A percentile compares a stretch with the other conserved stretches of the same genome.
Conservation (phyloP, 2,329 filamentous ascomycete species). For the Bretziella fagacearum region DNA sequence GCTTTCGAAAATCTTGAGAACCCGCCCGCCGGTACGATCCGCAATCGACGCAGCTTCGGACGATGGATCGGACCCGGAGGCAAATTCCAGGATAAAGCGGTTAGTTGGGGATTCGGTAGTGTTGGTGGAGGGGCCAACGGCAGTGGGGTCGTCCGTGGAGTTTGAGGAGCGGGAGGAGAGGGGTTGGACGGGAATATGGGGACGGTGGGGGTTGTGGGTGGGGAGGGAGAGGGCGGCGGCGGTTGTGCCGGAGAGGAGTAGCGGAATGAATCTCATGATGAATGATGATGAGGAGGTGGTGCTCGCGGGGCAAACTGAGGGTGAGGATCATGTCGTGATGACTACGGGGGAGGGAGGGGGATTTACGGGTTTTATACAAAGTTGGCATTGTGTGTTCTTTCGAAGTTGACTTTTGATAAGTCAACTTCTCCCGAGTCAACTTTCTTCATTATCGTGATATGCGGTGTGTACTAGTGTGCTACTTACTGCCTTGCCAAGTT, state of each 20-base stretch:
- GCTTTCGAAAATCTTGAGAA: slow-evolving; percentile 10
- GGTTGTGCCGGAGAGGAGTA: background rate
- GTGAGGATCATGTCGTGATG: too few species aligned
- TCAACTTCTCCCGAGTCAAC: too few species aligned
- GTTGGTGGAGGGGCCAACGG: background rate
- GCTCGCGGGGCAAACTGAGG: too few species aligned
- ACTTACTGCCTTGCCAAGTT: too few species aligned
- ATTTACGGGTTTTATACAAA: too few species aligned
- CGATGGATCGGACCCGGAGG: background rate
- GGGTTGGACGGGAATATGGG: background rate
- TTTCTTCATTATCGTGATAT: too few species aligned
- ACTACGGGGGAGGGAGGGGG: too few species aligned
- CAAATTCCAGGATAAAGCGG: background rate
- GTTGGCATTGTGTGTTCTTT: too few species aligned
- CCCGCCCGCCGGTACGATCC: background rate
- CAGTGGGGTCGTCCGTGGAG: background rate
- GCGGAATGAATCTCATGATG: too few species aligned
- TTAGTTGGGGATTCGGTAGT: background rate
- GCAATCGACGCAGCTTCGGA: background rate
- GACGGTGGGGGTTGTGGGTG: background rate
- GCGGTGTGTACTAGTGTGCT: too few species aligned
- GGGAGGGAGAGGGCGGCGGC: background rate
- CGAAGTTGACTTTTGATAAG: too few species aligned
- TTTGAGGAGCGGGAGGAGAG: background rate
- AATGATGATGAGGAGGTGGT: too few species aligned